Percentiles rank a stretch among this genome's conserved stretches.
Conservation (phyloP, 2,329 filamentous ascomycete genomes). For the Penicillium sumatraense region DNA sequence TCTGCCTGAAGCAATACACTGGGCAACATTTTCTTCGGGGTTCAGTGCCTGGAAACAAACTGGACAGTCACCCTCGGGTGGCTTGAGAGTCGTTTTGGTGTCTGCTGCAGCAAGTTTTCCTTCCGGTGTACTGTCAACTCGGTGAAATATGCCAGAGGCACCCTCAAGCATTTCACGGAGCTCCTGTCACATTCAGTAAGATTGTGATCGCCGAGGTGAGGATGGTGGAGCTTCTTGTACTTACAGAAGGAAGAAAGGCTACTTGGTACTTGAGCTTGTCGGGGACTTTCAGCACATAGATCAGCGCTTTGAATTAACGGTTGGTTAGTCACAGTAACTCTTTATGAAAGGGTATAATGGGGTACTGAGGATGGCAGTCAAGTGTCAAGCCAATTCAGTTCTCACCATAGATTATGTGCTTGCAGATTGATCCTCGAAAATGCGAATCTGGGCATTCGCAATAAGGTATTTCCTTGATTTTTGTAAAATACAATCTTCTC, state of each 20-base stretch:
- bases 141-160: neutral
- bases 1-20: neutral
- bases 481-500: neutral
- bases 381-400: neutral
- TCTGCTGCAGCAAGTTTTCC: neutral
- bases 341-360: neutral
- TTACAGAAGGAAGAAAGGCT: neutral
- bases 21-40: neutral
- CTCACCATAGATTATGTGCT: neutral
- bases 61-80: neutral
- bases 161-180: neutral
- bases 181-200: neutral
- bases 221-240: neutral
- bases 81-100: neutral
- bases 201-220: neutral
- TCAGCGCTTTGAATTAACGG: neutral
- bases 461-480: neutral
- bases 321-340: neutral
- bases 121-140: neutral
- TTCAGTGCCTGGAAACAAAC: neutral
- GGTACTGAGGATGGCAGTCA: neutral
- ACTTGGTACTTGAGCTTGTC: neutral
- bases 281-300: neutral
- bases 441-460: neutral
- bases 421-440: neutral